Evolutionary conservation across 441 rosid genomes (phyloP).

Genomic region (Populus hybrid): DNA sequence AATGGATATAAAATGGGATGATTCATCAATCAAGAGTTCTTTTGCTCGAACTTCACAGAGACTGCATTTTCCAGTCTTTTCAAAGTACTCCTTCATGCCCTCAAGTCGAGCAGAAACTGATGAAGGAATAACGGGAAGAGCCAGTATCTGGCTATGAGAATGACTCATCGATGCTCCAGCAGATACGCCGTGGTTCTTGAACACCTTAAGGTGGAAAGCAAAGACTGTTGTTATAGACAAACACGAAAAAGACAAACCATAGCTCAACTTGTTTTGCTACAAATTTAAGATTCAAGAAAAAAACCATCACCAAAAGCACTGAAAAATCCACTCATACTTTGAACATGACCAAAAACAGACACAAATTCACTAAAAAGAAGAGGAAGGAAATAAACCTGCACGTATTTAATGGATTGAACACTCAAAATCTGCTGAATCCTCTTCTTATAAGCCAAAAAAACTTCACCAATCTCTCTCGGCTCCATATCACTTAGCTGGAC

Average conservation of each 20-base stretch:
- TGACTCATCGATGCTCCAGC: conserved; percentile 95
- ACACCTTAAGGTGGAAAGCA: conserved; percentile 47
- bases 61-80: conserved; percentile 54
- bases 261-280: no score
- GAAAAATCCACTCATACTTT: no score
- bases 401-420: conserved; percentile 54
- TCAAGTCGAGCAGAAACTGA: conserved; percentile 49
- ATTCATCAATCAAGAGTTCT: conserved; percentile 53
- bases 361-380: not conserved
- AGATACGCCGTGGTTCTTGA: conserved; percentile 85
- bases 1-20: conserved; percentile 56
- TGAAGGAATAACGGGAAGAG: conserved; percentile 71
- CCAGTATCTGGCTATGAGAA: conserved; percentile 80
- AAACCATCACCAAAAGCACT: no score
- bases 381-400: conserved; percentile 40
- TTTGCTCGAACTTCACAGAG: conserved; percentile 55
- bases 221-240: not conserved
- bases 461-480: conserved; percentile 48
- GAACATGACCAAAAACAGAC: not conserved
- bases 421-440: conserved; percentile 60
- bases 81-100: conserved; percentile 50
- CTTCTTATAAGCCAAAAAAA: conserved; percentile 56
- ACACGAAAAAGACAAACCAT: no score
- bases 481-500: conserved; percentile 52
- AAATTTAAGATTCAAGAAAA: no score